Conservation (phyloP, 495 filamentous ascomycete genomes). For the Penicillium silybi region DNA sequence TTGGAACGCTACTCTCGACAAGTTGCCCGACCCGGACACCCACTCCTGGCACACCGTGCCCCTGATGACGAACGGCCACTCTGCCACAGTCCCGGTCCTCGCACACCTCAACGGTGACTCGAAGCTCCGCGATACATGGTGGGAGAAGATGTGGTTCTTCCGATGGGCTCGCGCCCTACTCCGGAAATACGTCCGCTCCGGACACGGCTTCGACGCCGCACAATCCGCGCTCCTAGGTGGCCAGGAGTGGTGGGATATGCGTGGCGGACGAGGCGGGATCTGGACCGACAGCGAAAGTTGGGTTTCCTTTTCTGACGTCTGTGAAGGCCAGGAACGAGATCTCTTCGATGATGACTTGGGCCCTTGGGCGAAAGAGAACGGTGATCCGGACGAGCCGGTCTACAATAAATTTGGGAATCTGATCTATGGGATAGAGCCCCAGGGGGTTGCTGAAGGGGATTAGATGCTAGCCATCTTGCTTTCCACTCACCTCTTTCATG, state of each 20-base stretch:
- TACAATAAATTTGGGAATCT: constrained; percentile 43
- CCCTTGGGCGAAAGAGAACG: constrained; percentile 55
- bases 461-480: background rate
- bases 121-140: constrained; percentile 40
- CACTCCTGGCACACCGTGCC: constrained; percentile 48
- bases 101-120: constrained; percentile 49
- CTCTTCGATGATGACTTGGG: constrained; percentile 47
- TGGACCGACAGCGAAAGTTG: constrained; percentile 56
- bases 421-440: constrained; percentile 35
- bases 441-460: background rate
- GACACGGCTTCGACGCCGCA: constrained; percentile 40
- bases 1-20: constrained; percentile 41
- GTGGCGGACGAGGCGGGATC: constrained; percentile 55
- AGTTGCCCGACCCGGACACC: constrained; percentile 31
- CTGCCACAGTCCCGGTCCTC: constrained; percentile 45
- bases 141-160: constrained; percentile 57
- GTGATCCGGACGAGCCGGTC: constrained; percentile 56
- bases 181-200: constrained; percentile 44
- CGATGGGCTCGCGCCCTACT: constrained; percentile 50
- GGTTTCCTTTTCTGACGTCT: constrained; percentile 53
- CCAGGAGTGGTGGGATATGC: constrained; percentile 49
- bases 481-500: background rate
- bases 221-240: constrained; percentile 46
- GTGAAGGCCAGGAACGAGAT: constrained; percentile 44
- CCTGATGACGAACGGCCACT: constrained; percentile 52